phyloP scores from a whole-genome alignment of 23 red algal species.

The Gracilaria gracilis region DNA sequence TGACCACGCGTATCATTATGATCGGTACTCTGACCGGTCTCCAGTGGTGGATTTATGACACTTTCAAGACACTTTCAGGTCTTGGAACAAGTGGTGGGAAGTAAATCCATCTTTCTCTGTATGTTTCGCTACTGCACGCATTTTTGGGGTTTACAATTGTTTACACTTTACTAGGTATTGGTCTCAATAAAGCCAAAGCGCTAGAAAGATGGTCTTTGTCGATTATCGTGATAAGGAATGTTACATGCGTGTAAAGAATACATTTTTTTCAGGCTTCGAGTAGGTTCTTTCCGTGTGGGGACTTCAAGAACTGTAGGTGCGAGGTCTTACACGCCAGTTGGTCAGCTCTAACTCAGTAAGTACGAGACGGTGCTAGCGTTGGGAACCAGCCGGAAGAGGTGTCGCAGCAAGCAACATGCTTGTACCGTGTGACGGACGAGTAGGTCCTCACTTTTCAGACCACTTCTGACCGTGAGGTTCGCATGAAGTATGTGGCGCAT shows the following conservation, averaged over 20 bases:
- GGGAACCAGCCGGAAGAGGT: no score
- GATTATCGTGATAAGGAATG: background rate
- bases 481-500: no score
- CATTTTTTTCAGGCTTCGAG: no score
- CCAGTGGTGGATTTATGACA: slow-evolving; percentile 93
- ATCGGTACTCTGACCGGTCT: slow-evolving; percentile 89
- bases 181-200: background rate
- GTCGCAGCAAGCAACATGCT: no score
- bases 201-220: background rate
- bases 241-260: background rate
- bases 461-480: no score
- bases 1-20: slow-evolving; percentile 86
- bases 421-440: no score
- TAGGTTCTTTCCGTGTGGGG: no score
- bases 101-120: slow-evolving; percentile 24
- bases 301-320: no score
- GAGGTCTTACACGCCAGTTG: no score
- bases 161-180: background rate
- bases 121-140: background rate
- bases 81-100: slow-evolving; percentile 80
- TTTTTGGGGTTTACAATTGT: slow-evolving; percentile 4
- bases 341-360: no score
- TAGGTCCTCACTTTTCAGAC: no score
- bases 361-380: background rate
- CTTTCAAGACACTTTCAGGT: slow-evolving; percentile 75